Percentiles rank a stretch among this genome's conserved stretches.
Conservation (phyloP, 495 filamentous ascomycete species). For the Penicillium canescens region DNA sequence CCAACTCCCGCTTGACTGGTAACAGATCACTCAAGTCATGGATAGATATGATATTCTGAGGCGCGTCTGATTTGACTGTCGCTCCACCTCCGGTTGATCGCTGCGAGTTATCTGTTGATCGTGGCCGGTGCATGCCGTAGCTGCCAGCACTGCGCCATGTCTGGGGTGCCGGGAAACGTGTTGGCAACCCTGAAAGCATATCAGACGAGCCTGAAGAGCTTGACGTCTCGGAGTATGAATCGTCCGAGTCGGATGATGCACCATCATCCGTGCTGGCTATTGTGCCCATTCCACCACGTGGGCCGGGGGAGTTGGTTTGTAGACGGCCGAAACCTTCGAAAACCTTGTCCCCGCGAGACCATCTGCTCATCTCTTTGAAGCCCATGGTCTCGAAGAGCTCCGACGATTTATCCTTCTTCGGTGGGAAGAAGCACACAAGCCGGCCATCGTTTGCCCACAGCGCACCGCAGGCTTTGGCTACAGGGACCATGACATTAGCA, state of each 20-base stretch:
- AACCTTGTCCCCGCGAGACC: conserved; percentile 61
- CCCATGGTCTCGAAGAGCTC: conserved; percentile 62
- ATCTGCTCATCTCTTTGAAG: conserved; percentile 59
- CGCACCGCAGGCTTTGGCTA: conserved; percentile 73
- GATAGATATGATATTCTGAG: conserved; percentile 65
- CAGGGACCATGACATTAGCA: conserved; percentile 73
- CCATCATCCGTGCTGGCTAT: conserved; percentile 51
- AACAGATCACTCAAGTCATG: conserved; percentile 65
- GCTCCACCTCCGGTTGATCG: conserved; percentile 49
- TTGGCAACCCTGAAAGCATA: conserved; percentile 45
- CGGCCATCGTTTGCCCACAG: conserved; percentile 76
- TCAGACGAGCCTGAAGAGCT: conserved; percentile 72
- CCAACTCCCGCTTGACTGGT: conserved; percentile 75
- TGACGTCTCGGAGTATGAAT: conserved; percentile 65
- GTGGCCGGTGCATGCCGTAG: conserved; percentile 44
- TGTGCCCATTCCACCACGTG: conserved; percentile 45
- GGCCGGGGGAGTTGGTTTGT: conserved; percentile 53
- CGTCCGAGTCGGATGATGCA: conserved; percentile 60
- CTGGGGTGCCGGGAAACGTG: conserved; percentile 50
- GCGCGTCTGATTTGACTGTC: conserved; percentile 35
- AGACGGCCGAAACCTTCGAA: conserved; percentile 92
- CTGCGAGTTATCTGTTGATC: conserved; percentile 56
- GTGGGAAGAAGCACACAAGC: conserved; percentile 84
- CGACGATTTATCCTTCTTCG: conserved; percentile 71
- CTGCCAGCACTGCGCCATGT: conserved; percentile 55